Evolutionary conservation across 371 early-diverging fungal species (phyloP).

Genomic region (Mucor irregularis): DNA sequence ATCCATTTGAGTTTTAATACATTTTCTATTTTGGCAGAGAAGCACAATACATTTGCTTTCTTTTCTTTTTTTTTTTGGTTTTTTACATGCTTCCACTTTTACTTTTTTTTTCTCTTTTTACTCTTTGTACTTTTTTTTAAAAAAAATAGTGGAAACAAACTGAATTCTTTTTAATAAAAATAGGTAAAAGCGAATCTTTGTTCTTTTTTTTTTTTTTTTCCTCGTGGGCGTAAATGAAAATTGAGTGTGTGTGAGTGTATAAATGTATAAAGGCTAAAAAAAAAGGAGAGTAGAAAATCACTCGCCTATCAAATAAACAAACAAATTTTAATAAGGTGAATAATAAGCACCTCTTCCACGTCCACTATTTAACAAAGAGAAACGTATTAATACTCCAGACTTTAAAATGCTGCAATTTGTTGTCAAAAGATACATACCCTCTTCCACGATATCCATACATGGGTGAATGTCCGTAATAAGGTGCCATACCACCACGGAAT

Average conservation of each 20-base stretch:
- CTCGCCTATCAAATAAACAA: no score
- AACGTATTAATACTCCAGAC: neutral
- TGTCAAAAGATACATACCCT: conserved; percentile 36
- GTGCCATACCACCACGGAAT: conserved; percentile 64
- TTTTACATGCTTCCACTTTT: conserved; percentile 1
- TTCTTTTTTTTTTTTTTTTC: no score
- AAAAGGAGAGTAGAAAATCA: neutral
- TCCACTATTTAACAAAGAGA: conserved; percentile 5
- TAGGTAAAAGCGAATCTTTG: no score
- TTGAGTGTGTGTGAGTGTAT: neutral
- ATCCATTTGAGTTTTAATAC: neutral
- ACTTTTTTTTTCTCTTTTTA: conserved; percentile 6
- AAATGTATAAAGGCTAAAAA: conserved; percentile 4
- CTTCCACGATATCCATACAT: conserved; percentile 58
- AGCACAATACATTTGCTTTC: neutral
- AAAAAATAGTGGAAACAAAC: neutral
- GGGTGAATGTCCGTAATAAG: conserved; percentile 48
- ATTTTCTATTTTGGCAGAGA: neutral
- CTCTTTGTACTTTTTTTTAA: neutral
- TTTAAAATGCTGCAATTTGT: neutral
- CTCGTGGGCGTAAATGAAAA: no score
- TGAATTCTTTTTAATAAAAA: no score
- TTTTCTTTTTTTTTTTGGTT: conserved; percentile 9
- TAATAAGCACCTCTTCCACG: conserved; percentile 67
- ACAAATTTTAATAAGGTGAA: conserved; percentile 58